A percentile compares a stretch with the other conserved stretches of the same genome.
These are phyloP conservation scores for Scedosporium boydii DNA, from an alignment of 2,329 filamentous ascomycete species.

Conservation along the genomic window DNA sequence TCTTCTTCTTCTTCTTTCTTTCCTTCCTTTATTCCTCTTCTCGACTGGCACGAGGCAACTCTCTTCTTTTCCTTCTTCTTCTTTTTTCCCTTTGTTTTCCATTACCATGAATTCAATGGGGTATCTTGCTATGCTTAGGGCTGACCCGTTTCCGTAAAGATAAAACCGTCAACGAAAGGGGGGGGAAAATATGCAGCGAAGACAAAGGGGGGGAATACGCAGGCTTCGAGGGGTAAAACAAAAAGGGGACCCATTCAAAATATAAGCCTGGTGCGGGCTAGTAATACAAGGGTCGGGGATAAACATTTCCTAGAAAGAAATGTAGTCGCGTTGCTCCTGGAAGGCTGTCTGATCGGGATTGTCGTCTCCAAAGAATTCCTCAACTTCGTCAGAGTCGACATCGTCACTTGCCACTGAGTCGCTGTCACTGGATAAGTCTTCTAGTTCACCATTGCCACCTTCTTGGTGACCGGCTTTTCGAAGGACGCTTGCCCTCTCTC, in stretches of 20 bases:
- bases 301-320: slow-evolving; percentile 27
- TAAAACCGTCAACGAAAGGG: no score
- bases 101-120: no score
- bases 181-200: no score
- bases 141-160: no score
- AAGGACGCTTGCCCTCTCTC: slow-evolving; percentile 73
- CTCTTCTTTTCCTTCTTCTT: slow-evolving; percentile 10
- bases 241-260: neutral
- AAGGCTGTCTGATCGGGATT: slow-evolving; percentile 46
- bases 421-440: slow-evolving; percentile 71
- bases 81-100: slow-evolving; percentile 5
- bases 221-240: no score
- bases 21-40: slow-evolving; percentile 9
- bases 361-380: slow-evolving; percentile 52
- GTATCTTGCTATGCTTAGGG: no score
- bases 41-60: neutral
- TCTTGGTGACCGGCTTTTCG: slow-evolving; percentile 55
- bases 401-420: slow-evolving; percentile 65
- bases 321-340: slow-evolving; percentile 49
- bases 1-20: slow-evolving; percentile 7
- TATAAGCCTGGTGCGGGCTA: no score
- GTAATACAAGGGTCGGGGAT: neutral
- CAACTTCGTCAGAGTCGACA: slow-evolving; percentile 66
- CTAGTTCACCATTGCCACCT: slow-evolving; percentile 36
- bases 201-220: no score